Conservation (phyloP, 768 basidiomycete species). For the Suillus occidentalis region DNA sequence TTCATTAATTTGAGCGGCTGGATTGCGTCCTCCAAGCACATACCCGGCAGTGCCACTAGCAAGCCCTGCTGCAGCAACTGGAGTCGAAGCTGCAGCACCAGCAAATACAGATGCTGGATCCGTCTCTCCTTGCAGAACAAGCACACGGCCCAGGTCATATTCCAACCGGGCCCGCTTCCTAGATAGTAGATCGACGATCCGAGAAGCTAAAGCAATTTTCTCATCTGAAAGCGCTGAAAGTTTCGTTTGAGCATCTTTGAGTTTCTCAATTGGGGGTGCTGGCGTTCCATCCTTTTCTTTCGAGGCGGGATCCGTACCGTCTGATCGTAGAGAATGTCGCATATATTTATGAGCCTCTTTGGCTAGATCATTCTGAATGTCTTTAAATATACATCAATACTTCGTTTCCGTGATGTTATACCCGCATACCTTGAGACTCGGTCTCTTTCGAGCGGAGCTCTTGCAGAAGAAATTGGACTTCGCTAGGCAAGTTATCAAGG, state of each 20-base stretch:
- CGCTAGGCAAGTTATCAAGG: slow-evolving; percentile 50
- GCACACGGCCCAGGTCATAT: slow-evolving; percentile 43
- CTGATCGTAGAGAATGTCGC: slow-evolving; percentile 40
- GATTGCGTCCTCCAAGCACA: slow-evolving; percentile 37
- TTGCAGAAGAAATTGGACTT: slow-evolving; percentile 47
- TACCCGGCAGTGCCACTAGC: slow-evolving; percentile 23
- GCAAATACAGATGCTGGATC: slow-evolving; percentile 35
- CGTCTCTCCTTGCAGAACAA: slow-evolving; percentile 44
- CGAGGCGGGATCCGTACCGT: slow-evolving; percentile 17
- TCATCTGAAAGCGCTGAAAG: slow-evolving; percentile 38
- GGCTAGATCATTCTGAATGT: slow-evolving; percentile 44
- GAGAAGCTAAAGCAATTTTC: slow-evolving; percentile 41
- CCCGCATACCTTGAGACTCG: slow-evolving; percentile 39
- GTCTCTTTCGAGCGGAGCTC: slow-evolving; percentile 48
- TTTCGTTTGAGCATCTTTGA: slow-evolving; percentile 29
- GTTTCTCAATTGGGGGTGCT: slow-evolving; percentile 29
- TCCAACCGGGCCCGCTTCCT: slow-evolving; percentile 49
- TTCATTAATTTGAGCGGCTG: slow-evolving; percentile 41
- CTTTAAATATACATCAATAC: slow-evolving; percentile 22
- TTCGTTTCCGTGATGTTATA: too few relatives aligned
- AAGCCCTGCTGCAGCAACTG: slow-evolving; percentile 15
- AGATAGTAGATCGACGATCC: slow-evolving; percentile 44
- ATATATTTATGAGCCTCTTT: slow-evolving; percentile 45
- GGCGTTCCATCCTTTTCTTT: slow-evolving; percentile 39
- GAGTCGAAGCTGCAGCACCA: slow-evolving; percentile 24